These are phyloP conservation scores for Wickerhamiella galacta DNA, from an alignment of 805 yeast species.

Conservation along the genomic window DNA sequence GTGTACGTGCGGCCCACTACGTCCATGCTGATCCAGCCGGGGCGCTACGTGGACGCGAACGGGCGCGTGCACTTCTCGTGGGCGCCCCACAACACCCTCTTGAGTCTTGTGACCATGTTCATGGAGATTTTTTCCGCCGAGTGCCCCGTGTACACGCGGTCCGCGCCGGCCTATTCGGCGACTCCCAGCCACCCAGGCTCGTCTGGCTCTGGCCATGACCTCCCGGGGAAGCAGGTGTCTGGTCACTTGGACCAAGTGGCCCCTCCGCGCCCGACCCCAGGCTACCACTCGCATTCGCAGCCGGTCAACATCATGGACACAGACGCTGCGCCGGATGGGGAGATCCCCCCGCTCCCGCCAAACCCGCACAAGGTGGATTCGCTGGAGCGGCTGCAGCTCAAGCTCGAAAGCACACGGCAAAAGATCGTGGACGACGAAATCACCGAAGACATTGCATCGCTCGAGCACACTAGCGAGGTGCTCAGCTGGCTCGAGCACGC, in stretches of 20 bases:
- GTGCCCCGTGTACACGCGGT: conserved; percentile 30
- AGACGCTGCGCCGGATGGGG: conserved; percentile 7
- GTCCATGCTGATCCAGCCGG: conserved; percentile 34
- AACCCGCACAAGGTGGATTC: conserved; percentile 23
- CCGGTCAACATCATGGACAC: conserved; percentile 5
- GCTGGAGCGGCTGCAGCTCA: conserved; percentile 12
- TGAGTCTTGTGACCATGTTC: conserved; percentile 22
- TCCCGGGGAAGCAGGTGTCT: too few relatives aligned
- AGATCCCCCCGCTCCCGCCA: conserved; percentile 26
- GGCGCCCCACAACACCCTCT: conserved; percentile 25
- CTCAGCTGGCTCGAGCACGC: conserved; percentile 22
- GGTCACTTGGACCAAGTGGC: too few relatives aligned
- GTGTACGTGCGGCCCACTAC: conserved; percentile 43
- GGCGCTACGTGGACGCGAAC: conserved; percentile 49
- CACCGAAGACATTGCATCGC: conserved; percentile 15
- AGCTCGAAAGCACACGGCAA: conserved; percentile 15
- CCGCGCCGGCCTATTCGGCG: too few relatives aligned
- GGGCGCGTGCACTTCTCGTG: conserved; percentile 60
- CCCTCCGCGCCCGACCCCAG: too few relatives aligned
- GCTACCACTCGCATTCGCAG: not conserved
- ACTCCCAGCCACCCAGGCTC: too few relatives aligned
- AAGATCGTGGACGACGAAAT: conserved; percentile 15
- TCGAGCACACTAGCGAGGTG: conserved; percentile 24
- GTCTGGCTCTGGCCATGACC: too few relatives aligned
- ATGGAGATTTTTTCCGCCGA: conserved; percentile 25